These are phyloP conservation scores for Claviceps arundinis DNA, from an alignment of 2,329 filamentous ascomycete species.

Conservation along the genomic window DNA sequence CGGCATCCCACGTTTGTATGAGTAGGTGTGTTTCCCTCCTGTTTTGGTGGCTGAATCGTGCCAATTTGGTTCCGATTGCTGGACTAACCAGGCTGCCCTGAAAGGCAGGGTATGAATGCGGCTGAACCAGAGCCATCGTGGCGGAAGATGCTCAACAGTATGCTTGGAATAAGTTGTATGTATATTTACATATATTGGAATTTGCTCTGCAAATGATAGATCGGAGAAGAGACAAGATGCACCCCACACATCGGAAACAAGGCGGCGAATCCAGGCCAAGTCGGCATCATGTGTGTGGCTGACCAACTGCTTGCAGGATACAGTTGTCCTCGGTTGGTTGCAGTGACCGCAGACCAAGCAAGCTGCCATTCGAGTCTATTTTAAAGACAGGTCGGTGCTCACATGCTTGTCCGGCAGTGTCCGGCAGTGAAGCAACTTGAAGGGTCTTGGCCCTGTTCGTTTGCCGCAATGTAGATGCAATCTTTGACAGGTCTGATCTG, in stretches of 20 bases:
- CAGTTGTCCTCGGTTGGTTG: too few species aligned
- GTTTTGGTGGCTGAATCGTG: too few species aligned
- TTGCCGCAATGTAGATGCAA: not conserved
- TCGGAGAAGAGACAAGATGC: not conserved
- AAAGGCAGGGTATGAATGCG: too few species aligned
- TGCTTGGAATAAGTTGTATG: not conserved
- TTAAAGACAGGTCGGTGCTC: not conserved
- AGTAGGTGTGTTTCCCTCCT: not conserved
- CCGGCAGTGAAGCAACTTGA: not conserved
- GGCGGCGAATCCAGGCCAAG: not conserved
- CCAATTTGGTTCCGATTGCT: too few species aligned
- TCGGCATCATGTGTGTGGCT: not conserved
- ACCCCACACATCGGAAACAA: not conserved
- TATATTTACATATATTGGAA: not conserved
- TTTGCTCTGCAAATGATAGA: not conserved
- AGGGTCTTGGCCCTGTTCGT: not conserved
- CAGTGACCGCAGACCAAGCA: too few species aligned
- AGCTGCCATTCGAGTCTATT: not conserved
- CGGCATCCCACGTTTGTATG: not conserved
- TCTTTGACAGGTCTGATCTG: too few species aligned
- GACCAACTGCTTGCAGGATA: too few species aligned
- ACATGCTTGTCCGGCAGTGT: not conserved
- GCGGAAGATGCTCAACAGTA: not conserved
- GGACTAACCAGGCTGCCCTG: too few species aligned
- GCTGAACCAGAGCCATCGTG: not conserved